Evolutionary conservation across 2,329 filamentous ascomycete genomes (phyloP).

Genomic region (Truncatella angustata): DNA sequence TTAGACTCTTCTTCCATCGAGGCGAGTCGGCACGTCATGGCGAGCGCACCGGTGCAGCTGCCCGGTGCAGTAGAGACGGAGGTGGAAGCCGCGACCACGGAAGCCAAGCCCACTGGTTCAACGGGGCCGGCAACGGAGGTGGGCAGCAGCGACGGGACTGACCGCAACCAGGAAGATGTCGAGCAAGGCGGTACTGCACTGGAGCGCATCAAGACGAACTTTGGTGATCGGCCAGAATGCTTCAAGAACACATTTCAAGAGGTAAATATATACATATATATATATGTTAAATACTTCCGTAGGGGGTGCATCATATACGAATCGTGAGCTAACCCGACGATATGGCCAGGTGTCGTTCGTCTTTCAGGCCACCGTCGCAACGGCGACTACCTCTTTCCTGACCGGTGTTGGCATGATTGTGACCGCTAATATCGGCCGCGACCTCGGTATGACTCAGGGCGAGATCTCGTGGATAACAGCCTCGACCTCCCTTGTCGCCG

Average conservation of each 20-base stretch:
- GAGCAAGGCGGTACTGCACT: background rate
- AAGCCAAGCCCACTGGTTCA: background rate
- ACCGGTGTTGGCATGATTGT: constrained; percentile 60
- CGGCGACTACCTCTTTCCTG: constrained; percentile 60
- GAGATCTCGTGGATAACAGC: constrained; percentile 68
- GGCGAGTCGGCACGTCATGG: too few species aligned
- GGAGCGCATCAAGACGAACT: constrained; percentile 1
- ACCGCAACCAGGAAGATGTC: background rate
- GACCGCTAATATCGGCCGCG: constrained; percentile 57
- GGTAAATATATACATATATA: too few species aligned
- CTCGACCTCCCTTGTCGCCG: constrained; percentile 60
- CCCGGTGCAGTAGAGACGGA: too few species aligned
- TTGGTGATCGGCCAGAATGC: constrained; percentile 47
- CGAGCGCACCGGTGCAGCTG: too few species aligned
- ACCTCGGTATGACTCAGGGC: constrained; percentile 61
- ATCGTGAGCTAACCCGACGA: too few species aligned
- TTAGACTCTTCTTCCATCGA: too few species aligned
- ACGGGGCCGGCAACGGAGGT: background rate
- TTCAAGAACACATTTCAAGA: constrained; percentile 64
- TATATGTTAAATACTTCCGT: too few species aligned
- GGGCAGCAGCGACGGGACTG: background rate
- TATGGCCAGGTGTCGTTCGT: constrained; percentile 67
- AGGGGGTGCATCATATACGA: too few species aligned
- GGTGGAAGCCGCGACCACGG: too few species aligned
- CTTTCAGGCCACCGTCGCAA: constrained; percentile 64